These are phyloP conservation scores for Chalaropsis thielavioides DNA, from an alignment of 2,329 filamentous ascomycete genomes.

Conservation along the genomic window DNA sequence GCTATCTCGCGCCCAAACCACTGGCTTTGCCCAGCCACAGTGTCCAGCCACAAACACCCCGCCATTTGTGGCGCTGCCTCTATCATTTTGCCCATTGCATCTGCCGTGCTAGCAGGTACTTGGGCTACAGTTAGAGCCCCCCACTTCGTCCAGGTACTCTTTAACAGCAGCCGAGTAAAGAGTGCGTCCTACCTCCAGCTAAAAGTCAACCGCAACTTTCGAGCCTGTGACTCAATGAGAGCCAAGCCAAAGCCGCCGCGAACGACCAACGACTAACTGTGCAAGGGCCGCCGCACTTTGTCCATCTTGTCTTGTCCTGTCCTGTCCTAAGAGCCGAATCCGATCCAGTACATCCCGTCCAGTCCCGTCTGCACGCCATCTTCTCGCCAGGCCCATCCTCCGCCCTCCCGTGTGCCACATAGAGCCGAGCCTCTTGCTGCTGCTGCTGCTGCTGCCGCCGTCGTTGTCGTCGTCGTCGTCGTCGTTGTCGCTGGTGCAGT, in stretches of 20 bases:
- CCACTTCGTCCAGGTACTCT: background rate
- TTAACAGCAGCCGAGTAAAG: background rate
- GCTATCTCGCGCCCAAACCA: background rate
- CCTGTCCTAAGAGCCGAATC: background rate
- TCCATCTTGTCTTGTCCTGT: background rate
- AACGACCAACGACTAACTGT: background rate
- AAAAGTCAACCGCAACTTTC: constrained; percentile 5
- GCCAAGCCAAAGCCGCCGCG: background rate
- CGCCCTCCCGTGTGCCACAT: background rate
- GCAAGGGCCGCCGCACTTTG: constrained; percentile 8
- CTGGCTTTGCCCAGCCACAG: background rate
- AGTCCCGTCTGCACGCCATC: background rate
- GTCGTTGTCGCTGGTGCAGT: background rate
- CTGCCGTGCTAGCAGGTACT: constrained; percentile 10
- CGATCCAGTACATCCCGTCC: background rate
- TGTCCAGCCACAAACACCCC: constrained; percentile 16
- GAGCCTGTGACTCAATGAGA: constrained; percentile 13
- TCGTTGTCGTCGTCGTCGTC: background rate
- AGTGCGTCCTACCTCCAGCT: background rate
- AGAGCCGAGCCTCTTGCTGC: background rate
- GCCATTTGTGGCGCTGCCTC: constrained; percentile 15
- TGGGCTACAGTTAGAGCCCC: background rate
- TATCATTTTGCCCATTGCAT: background rate
- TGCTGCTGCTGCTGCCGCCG: too few relatives aligned
- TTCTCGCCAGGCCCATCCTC: background rate